Conservation (phyloP, 306 rosid species). For the Lotus japonicus region DNA sequence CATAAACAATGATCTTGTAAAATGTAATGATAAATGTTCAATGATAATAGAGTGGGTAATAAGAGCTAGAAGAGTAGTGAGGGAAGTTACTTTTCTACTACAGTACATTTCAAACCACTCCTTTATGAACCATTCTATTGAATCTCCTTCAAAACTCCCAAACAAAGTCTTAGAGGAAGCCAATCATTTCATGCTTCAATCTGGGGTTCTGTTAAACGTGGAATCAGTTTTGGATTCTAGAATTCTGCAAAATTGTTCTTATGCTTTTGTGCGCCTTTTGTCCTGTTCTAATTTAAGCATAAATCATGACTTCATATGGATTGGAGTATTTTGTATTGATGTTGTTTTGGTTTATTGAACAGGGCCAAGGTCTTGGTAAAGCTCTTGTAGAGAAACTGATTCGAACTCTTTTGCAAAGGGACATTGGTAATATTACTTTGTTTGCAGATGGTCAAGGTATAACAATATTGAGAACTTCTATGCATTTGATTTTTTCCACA, state of each 20-base stretch:
- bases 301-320: neutral
- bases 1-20: neutral
- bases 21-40: neutral
- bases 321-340: slow-evolving; percentile 11
- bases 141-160: neutral
- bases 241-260: neutral
- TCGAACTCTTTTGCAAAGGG: slow-evolving; percentile 80
- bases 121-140: neutral
- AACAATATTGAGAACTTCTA: neutral
- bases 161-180: neutral
- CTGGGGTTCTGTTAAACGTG: neutral
- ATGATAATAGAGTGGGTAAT: neutral
- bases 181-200: slow-evolving; percentile 1
- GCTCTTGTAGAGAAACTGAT: slow-evolving; percentile 86
- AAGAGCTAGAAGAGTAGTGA: neutral
- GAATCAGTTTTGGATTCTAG: neutral
- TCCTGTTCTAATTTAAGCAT: neutral
- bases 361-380: slow-evolving; percentile 98
- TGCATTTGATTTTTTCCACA: neutral
- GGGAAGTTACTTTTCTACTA: neutral
- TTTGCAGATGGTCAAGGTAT: slow-evolving; percentile 96
- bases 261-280: neutral
- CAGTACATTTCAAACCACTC: neutral
- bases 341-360: slow-evolving; percentile 25
- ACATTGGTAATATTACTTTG: slow-evolving; percentile 85